phyloP scores from a whole-genome alignment of 805 yeast species.

The Kuraishia cidri region DNA sequence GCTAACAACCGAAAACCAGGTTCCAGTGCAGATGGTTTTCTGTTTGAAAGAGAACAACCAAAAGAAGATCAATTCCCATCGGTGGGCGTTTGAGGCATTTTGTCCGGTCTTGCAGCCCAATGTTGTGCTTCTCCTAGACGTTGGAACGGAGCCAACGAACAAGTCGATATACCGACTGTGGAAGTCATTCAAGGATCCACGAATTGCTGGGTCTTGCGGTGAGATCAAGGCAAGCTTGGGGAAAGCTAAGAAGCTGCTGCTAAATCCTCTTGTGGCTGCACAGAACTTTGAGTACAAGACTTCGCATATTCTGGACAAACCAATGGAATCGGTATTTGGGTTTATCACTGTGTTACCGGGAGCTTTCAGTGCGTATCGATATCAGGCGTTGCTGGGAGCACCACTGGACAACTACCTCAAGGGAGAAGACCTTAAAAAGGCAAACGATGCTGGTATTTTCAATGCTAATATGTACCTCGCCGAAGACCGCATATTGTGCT shows the following conservation, averaged over 20 bases:
- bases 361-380: constrained; percentile 92
- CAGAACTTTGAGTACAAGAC: constrained; percentile 96
- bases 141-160: constrained; percentile 86
- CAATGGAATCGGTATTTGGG: constrained; percentile 92
- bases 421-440: constrained; percentile 78
- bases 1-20: constrained; percentile 52
- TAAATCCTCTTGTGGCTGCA: constrained; percentile 90
- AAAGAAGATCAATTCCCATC: constrained; percentile 87
- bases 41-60: constrained; percentile 86
- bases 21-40: constrained; percentile 83
- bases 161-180: constrained; percentile 84
- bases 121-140: constrained; percentile 79
- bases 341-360: constrained; percentile 94
- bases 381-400: constrained; percentile 74
- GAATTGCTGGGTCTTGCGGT: constrained; percentile 97
- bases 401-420: constrained; percentile 88
- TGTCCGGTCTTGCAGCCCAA: constrained; percentile 76
- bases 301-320: constrained; percentile 91
- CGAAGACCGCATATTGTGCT: constrained; percentile 92
- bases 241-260: constrained; percentile 28
- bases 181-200: constrained; percentile 72
- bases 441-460: constrained; percentile 71
- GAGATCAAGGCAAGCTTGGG: constrained; percentile 89
- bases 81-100: constrained; percentile 96
- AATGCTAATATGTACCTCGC: constrained; percentile 96